Percentiles rank a stretch among this genome's conserved stretches.
phyloP scores from a whole-genome alignment of 257 asterid genomes.

The Cinchona pubescens region DNA sequence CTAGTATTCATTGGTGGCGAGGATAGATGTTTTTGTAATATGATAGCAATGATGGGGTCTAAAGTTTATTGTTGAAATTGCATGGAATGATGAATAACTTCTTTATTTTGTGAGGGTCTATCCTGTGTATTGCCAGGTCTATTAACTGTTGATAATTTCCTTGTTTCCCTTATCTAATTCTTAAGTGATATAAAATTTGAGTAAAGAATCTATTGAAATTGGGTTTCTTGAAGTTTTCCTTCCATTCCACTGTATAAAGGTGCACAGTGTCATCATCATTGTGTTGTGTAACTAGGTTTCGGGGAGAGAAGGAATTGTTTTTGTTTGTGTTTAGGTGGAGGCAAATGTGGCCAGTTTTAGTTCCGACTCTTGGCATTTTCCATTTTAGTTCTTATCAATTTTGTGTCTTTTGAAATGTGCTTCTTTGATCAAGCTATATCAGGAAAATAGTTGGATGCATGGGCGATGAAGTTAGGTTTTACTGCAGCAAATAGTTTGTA shows the following conservation, averaged over 20 bases:
- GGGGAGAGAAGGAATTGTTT: not conserved
- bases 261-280: not conserved
- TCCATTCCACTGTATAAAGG: not conserved
- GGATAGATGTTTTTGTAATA: not conserved
- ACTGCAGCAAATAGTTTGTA: not conserved
- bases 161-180: no score
- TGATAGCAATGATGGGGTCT: not conserved
- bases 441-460: not conserved
- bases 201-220: not conserved
- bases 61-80: no score
- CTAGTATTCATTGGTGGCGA: not conserved
- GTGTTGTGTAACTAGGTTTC: no score
- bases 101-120: no score
- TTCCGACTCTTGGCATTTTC: not conserved
- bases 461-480: not conserved
- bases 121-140: not conserved
- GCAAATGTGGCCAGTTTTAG: not conserved
- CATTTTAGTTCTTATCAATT: not conserved
- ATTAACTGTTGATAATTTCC: not conserved
- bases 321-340: not conserved
- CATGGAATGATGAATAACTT: no score
- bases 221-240: not conserved
- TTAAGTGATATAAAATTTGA: no score
- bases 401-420: not conserved
- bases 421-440: not conserved